These are phyloP conservation scores for Pleurotus pulmonarius DNA, from an alignment of 768 basidiomycete genomes.

Conservation along the genomic window DNA sequence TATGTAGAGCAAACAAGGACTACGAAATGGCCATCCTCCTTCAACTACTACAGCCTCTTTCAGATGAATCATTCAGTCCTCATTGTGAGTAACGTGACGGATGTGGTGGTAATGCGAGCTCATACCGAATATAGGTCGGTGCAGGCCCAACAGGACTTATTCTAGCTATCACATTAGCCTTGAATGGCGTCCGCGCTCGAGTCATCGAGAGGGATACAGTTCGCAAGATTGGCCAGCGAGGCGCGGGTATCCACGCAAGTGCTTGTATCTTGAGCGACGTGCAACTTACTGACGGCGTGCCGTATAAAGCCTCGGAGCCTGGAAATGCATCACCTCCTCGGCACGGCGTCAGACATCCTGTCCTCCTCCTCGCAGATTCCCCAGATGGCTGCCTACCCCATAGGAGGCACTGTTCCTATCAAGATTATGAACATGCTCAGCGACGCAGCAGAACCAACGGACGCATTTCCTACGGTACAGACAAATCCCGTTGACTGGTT, in stretches of 20 bases:
- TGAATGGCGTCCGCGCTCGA: conserved; percentile 44
- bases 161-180: conserved; percentile 34
- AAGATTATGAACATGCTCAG: neutral
- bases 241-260: neutral
- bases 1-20: no score
- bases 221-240: neutral
- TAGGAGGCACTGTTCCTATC: conserved; percentile 1
- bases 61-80: neutral
- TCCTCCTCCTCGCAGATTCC: neutral
- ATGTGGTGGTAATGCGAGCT: neutral
- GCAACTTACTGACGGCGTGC: neutral
- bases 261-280: neutral
- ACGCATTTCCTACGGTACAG: conserved; percentile 15
- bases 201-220: conserved; percentile 43
- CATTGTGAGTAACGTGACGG: neutral
- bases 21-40: no score
- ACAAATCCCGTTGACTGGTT: neutral
- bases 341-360: conserved; percentile 12
- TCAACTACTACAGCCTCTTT: no score
- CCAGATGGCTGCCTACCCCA: conserved; percentile 12
- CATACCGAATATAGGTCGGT: neutral
- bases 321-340: conserved; percentile 22
- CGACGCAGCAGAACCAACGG: conserved; percentile 11
- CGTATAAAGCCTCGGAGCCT: conserved; percentile 18
- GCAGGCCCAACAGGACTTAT: conserved; percentile 28